These are phyloP conservation scores for Dalbergia oliveri DNA, from an alignment of 306 rosid species.

Conservation along the genomic window DNA sequence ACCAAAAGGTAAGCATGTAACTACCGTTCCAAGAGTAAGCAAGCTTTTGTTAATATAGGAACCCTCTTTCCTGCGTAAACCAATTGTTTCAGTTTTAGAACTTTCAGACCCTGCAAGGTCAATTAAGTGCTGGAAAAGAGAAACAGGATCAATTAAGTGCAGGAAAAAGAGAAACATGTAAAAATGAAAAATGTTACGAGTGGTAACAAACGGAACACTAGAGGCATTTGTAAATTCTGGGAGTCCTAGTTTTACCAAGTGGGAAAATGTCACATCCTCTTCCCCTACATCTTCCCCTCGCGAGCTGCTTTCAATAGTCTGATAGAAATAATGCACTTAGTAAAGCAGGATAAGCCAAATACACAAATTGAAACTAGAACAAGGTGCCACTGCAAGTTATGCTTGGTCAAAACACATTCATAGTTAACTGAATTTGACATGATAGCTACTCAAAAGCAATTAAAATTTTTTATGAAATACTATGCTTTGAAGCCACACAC, in stretches of 20 bases:
- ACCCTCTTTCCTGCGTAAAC: slow-evolving; percentile 90
- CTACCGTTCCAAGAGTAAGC: slow-evolving; percentile 93
- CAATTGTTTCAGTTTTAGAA: slow-evolving; percentile 90
- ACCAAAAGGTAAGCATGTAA: slow-evolving; percentile 35
- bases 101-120: slow-evolving; percentile 98
- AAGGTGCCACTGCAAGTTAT: neutral
- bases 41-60: slow-evolving; percentile 90
- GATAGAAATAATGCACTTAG: slow-evolving; percentile 39
- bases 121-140: slow-evolving; percentile 81
- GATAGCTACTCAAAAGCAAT: slow-evolving; percentile 9
- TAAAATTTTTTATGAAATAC: neutral
- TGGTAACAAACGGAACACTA: neutral
- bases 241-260: slow-evolving; percentile 60
- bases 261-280: slow-evolving; percentile 86
- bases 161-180: neutral
- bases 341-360: slow-evolving; percentile 20
- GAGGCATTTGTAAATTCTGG: neutral
- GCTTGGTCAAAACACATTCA: slow-evolving; percentile 23
- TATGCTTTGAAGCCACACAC: slow-evolving; percentile 23
- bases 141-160: too few species aligned
- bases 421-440: slow-evolving; percentile 9
- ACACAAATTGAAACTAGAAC: slow-evolving; percentile 17
- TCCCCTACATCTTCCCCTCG: slow-evolving; percentile 72
- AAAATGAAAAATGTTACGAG: slow-evolving; percentile 25
- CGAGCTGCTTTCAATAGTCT: slow-evolving; percentile 89